phyloP scores from a whole-genome alignment of 2,329 filamentous ascomycete species.

The Fusarium devonianum region DNA sequence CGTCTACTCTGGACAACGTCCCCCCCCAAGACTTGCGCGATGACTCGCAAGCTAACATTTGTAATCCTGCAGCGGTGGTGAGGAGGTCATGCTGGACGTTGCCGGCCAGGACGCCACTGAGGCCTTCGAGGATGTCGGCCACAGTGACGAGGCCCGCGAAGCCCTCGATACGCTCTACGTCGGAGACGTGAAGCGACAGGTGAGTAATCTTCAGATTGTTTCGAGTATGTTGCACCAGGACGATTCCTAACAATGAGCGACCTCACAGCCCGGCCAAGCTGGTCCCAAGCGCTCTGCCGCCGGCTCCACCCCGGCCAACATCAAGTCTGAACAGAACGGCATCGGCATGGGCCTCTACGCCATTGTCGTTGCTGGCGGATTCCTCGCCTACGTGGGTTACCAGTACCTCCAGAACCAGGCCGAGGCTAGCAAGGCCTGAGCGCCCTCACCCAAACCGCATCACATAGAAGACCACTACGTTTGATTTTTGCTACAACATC shows the following conservation, averaged over 20 bases:
- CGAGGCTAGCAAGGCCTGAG: conserved; percentile 43
- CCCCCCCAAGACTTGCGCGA: conserved; percentile 4
- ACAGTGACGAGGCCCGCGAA: conserved; percentile 98
- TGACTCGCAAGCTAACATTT: conserved; percentile 26
- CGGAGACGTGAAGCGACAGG: conserved; percentile 80
- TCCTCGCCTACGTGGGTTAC: conserved; percentile 81
- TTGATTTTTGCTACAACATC: conserved; percentile 24
- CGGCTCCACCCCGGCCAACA: conserved; percentile 58
- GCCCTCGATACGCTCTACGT: conserved; percentile 81
- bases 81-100: conserved; percentile 97
- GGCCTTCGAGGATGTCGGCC: conserved; percentile 98
- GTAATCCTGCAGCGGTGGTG: conserved; percentile 76
- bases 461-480: conserved; percentile 18
- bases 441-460: conserved; percentile 18
- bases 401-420: conserved; percentile 77
- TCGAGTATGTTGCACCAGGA: conserved; percentile 1
- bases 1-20: conserved; percentile 46
- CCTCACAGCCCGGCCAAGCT: conserved; percentile 76
- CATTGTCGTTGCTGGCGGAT: conserved; percentile 78
- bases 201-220: conserved; percentile 52
- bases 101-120: conserved; percentile 96
- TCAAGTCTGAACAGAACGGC: conserved; percentile 57
- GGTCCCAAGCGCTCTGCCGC: conserved; percentile 63
- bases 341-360: conserved; percentile 84
- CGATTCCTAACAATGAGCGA: conserved; percentile 36